Evolutionary conservation across 2,329 filamentous ascomycete species (phyloP).

Genomic region (Chalaropsis thielavioides): DNA sequence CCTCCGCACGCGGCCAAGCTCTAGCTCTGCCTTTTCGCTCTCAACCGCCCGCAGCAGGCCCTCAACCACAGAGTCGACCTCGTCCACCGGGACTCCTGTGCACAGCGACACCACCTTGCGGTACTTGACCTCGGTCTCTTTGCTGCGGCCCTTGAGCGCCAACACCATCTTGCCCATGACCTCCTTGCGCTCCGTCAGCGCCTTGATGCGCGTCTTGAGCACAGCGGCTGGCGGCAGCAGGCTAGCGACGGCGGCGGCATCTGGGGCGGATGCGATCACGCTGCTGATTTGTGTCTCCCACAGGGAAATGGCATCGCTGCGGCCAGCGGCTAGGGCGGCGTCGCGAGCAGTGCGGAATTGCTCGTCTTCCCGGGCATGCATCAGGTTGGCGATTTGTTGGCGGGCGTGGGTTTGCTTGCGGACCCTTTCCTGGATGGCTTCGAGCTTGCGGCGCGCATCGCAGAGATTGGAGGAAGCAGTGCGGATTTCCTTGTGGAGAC

Average conservation of each 20-base stretch:
- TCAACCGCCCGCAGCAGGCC: constrained; percentile 75
- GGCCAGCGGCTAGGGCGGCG: constrained; percentile 21
- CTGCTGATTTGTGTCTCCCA: constrained; percentile 42
- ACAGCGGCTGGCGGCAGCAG: constrained; percentile 44
- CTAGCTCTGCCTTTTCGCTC: constrained; percentile 64
- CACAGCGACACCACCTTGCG: constrained; percentile 77
- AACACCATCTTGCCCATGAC: constrained; percentile 52
- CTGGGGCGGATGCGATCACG: constrained; percentile 31
- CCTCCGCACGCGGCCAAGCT: constrained; percentile 60
- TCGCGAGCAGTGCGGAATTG: constrained; percentile 34
- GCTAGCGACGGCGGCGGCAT: constrained; percentile 26
- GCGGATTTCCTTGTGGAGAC: constrained; percentile 65
- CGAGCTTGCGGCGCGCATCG: constrained; percentile 59
- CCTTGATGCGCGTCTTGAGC: constrained; percentile 53
- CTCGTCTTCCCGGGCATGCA: constrained; percentile 57
- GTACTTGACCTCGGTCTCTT: constrained; percentile 76
- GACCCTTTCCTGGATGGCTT: constrained; percentile 51
- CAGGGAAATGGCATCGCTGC: constrained; percentile 32
- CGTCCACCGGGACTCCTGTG: constrained; percentile 60
- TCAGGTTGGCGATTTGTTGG: constrained; percentile 66
- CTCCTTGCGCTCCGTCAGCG: constrained; percentile 55
- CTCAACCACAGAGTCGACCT: constrained; percentile 69
- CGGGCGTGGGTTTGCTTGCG: constrained; percentile 50
- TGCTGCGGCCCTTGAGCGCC: constrained; percentile 61
- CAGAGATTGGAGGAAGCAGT: constrained; percentile 65